Base-by-base conservation (phyloP, 345 rosid species). In the Nephelium lappaceum region DNA sequence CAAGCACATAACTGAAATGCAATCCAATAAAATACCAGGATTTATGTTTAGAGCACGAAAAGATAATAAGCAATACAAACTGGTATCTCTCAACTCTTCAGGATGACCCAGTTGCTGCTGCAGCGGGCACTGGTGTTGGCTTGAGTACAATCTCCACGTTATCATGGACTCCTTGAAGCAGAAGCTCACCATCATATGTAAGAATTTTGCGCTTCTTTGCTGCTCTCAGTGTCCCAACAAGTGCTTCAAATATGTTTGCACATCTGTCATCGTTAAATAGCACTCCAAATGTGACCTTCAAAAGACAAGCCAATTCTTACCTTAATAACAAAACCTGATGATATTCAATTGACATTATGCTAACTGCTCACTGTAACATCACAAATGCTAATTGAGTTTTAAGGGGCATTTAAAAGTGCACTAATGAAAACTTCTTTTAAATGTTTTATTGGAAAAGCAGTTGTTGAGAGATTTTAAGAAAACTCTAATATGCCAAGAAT, bases 81-180 rank as follows among this genome's bases (percentile, higher is more conserved):
- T 2, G 1, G 6, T 62, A 18, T 65, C 31, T 65, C 31, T 66
- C 45, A 41, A n/a, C 36, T 66, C 36, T 63, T 68, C 60, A 80
- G 55, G 80, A 73, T 65, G 84, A 67, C 43, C 76, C 51, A 11
- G 24, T 27, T 15, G 80, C 73, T 8, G 73, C 72, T 6, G 63
- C 69, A 53, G 77, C 36, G 43, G 77, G 58, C 7, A 82, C 73
- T 63, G 89, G 83, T 8, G 84, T 11, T 64, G 97, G 89, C 81
- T 91, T 92, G 76, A 93, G 93, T 36, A 71, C 84, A 79, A 93
- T 93, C 79, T 91, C 96, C 8, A 91, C 99, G 62, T 90, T 91
- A 81, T 96, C 97, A 67, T 96, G 98, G 77, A 96, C 97, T 15
- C 99, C 99, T 74, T 96, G 99, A 16, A 96, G 90, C 86, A 93